phyloP scores from a whole-genome alignment of 768 basidiomycete genomes.

The Arthromyces matolae region DNA sequence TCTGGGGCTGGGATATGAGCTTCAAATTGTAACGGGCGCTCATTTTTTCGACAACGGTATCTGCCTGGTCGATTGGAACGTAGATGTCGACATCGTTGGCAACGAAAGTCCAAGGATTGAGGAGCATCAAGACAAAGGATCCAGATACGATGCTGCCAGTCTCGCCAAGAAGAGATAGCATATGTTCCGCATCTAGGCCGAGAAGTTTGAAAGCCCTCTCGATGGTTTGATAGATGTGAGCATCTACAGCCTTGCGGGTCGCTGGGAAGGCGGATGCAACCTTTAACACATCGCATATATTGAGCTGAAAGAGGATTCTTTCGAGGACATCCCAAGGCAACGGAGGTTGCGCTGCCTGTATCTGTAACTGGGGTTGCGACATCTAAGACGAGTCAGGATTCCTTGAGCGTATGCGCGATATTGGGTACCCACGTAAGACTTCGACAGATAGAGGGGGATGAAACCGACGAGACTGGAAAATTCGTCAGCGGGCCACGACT shows the following conservation, averaged over 20 bases:
- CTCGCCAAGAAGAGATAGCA: not conserved
- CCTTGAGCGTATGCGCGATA: no score
- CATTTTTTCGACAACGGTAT: not conserved
- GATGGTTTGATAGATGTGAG: not conserved
- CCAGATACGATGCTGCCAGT: conserved; percentile 1
- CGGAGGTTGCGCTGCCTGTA: not conserved
- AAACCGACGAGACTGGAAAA: no score
- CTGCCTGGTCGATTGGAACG: not conserved
- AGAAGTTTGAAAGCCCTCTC: not conserved
- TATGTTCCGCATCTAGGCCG: not conserved
- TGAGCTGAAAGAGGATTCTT: not conserved
- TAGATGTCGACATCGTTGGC: conserved; percentile 1
- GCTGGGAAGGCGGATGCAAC: not conserved
- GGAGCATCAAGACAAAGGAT: not conserved
- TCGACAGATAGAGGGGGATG: no score
- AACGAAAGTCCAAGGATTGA: not conserved
- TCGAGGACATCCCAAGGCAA: not conserved
- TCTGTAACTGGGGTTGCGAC: not conserved
- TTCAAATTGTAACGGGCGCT: not conserved
- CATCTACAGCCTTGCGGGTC: not conserved
- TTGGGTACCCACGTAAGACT: no score
- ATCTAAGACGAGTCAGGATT: no score
- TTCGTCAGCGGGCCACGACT: no score
- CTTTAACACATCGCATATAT: not conserved
- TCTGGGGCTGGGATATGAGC: not conserved